Evolutionary conservation across 805 yeast species (phyloP), one percentile per base, ranked within the genome.

Genomic region (Komagataella populi): DNA sequence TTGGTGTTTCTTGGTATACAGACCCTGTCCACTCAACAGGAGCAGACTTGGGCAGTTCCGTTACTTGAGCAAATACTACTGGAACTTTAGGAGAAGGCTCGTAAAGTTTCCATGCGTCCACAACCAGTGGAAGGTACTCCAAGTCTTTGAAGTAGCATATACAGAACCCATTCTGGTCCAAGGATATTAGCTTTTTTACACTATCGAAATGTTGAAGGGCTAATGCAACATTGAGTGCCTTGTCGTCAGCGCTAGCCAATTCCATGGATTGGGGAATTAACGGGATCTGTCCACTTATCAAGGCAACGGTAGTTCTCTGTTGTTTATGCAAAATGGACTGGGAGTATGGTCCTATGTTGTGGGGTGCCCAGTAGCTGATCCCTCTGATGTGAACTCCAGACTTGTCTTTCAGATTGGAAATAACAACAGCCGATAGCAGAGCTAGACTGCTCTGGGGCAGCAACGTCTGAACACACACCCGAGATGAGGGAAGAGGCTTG

Each of bases 341-440:
- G 0, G 99, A 91, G 62, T 93, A 93, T 0, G 99, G 99, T 0
- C 99, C 99, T 48, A 93, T 93, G 57, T 93, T 93, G 44, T 96
- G 91, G 0, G 99, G 99, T 0, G 97, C 98, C 99, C 99, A 93
- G 63, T 86, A 90, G 45, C 97, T 89, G 53, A 90, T 73, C 1
- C 97, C 89, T 59, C 93, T 91, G 6, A 93, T 88, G 60, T 93
- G 98, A 14, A 91, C 69, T 0, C 98, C 96, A 30, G 67, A 68
- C 57, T 84, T 84, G 8, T 56, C 57, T 0, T 23, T 47, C 39
- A 62, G 46, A 36, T 66, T 59, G 23, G 64, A 56, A 16, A 80
- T 59, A 0, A 76, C 74, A 12, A 76, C 69, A 14, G 84, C 80
- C 0, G 96, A 86, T 7, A 90, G 61, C 58, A 80, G 84, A 6